Conservation (phyloP, 805 yeast genomes). For the Cephaloascus albidus region DNA sequence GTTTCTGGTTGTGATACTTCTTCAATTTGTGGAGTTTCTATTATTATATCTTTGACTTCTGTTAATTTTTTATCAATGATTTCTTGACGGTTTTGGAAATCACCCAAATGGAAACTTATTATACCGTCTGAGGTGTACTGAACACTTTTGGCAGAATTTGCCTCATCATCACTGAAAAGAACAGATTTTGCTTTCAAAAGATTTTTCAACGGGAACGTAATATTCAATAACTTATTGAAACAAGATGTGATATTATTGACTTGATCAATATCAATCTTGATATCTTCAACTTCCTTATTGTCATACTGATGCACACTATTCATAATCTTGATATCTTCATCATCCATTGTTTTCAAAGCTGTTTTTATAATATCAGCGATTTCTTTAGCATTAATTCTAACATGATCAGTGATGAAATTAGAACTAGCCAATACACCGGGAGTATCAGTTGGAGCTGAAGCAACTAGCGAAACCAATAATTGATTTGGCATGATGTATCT, state of each 20-base stretch:
- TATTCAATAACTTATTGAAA: constrained; percentile 6
- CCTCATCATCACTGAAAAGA: neutral
- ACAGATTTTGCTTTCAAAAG: constrained; percentile 1
- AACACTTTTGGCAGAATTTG: neutral
- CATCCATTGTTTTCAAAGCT: constrained; percentile 21
- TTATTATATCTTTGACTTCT: neutral
- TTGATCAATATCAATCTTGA: constrained; percentile 8
- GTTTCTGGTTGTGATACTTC: neutral
- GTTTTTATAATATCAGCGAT: constrained; percentile 49
- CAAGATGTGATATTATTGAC: constrained; percentile 11
- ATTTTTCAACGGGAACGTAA: neutral
- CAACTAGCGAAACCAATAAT: constrained; percentile 51
- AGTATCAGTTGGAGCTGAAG: constrained; percentile 48
- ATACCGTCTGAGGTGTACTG: constrained; percentile 1
- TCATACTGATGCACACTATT: constrained; percentile 13
- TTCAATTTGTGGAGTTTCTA: neutral
- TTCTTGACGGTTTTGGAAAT: constrained; percentile 8
- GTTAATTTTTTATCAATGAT: constrained; percentile 2
- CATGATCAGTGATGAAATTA: constrained; percentile 39
- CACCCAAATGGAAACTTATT: constrained; percentile 3
- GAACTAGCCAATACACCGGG: constrained; percentile 42
- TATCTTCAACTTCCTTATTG: constrained; percentile 1
- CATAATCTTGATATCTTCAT: constrained; percentile 25
- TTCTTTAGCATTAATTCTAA: constrained; percentile 47
- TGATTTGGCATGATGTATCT: constrained; percentile 81